These are phyloP conservation scores for Mucor indicus DNA, from an alignment of 371 early-diverging fungal genomes.

Conservation along the genomic window DNA sequence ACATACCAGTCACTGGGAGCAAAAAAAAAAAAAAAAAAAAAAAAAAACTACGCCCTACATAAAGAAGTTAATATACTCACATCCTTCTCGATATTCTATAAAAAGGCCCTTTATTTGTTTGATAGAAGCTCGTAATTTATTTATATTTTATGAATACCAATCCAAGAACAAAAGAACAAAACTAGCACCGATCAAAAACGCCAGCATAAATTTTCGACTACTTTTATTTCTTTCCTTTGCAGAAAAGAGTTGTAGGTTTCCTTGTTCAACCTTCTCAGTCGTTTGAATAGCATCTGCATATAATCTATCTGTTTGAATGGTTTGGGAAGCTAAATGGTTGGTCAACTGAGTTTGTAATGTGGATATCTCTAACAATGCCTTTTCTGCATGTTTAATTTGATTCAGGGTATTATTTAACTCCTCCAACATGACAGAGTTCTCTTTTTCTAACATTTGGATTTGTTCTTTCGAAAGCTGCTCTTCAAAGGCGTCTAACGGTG, in stretches of 20 bases:
- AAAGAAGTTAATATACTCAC: no score
- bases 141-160: conserved; percentile 61
- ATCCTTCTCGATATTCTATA: no score
- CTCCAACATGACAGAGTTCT: conserved; percentile 57
- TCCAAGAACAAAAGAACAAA: conserved; percentile 68
- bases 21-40: no score
- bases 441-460: conserved; percentile 56
- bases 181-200: conserved; percentile 60
- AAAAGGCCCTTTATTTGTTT: no score
- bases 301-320: conserved; percentile 63
- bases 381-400: conserved; percentile 63
- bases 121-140: background rate
- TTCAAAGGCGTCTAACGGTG: conserved; percentile 8
- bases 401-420: conserved; percentile 62
- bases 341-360: conserved; percentile 62
- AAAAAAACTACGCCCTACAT: no score
- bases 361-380: conserved; percentile 67
- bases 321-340: conserved; percentile 63
- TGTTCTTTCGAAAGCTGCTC: conserved; percentile 51
- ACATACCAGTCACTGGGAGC: no score
- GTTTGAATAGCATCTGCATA: conserved; percentile 68
- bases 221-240: conserved; percentile 56
- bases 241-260: conserved; percentile 53
- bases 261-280: conserved; percentile 53
- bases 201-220: conserved; percentile 62